Conservation (phyloP, 306 rosid genomes). For the Cicer arietinum region DNA sequence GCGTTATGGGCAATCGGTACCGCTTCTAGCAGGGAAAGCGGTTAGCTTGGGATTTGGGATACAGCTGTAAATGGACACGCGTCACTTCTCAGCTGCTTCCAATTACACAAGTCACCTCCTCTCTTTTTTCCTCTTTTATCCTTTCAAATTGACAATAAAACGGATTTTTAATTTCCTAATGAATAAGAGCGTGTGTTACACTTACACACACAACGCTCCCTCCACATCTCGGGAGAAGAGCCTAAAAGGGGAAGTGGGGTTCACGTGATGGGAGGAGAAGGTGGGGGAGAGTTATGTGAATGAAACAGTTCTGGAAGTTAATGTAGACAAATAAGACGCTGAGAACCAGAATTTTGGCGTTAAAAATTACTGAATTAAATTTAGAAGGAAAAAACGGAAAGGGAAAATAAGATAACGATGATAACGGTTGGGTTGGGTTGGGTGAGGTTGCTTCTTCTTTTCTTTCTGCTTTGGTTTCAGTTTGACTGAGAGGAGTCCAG, state of each 20-base stretch:
- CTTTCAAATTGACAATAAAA: slow-evolving; percentile 9
- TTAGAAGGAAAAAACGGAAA: slow-evolving; percentile 18
- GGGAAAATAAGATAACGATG: slow-evolving; percentile 66
- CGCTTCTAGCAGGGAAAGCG: slow-evolving; percentile 71
- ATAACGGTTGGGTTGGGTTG: slow-evolving; percentile 67
- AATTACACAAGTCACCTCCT: slow-evolving; percentile 51
- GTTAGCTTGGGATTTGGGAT: slow-evolving; percentile 73
- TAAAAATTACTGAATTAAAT: neutral
- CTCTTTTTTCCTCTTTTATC: neutral
- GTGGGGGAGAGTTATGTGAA: slow-evolving; percentile 33
- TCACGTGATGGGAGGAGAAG: neutral
- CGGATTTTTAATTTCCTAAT: slow-evolving; percentile 3
- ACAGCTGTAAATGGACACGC: slow-evolving; percentile 96
- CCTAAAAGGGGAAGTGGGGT: neutral
- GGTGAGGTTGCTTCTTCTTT: slow-evolving; percentile 46
- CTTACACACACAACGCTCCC: slow-evolving; percentile 42
- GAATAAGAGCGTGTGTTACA: slow-evolving; percentile 44
- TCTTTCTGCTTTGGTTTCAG: slow-evolving; percentile 45
- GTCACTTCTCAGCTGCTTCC: slow-evolving; percentile 57
- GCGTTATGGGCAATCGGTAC: slow-evolving; percentile 60
- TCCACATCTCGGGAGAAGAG: neutral
- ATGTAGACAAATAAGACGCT: slow-evolving; percentile 39
- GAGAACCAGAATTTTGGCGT: slow-evolving; percentile 43
- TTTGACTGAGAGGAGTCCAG: slow-evolving; percentile 92
- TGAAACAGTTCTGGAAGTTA: slow-evolving; percentile 54